A percentile compares a stretch with the other conserved stretches of the same genome.
Evolutionary conservation across 2,329 filamentous ascomycete species (phyloP).

Genomic region (Hypoxylon sp.): DNA sequence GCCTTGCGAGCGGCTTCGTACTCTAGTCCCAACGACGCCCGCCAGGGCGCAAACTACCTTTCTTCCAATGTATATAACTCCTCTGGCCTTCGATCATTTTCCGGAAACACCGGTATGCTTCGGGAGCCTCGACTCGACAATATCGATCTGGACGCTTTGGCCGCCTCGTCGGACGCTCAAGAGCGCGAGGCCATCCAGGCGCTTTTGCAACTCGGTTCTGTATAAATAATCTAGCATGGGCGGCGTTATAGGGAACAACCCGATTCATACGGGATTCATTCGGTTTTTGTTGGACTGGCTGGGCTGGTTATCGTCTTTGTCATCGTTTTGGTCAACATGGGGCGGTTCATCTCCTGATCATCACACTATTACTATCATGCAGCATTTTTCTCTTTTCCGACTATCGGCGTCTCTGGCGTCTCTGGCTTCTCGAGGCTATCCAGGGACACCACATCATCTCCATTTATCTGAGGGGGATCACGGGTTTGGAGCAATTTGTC

Average conservation of each 20-base stretch:
- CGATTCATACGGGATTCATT: conserved; percentile 34
- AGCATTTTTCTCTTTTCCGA: conserved; percentile 38
- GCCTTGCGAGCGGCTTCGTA: conserved; percentile 77
- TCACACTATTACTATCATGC: conserved; percentile 27
- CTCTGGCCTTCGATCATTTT: conserved; percentile 57
- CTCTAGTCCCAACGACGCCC: conserved; percentile 62
- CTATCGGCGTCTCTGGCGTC: conserved; percentile 42
- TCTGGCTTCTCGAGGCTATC: conserved; percentile 34
- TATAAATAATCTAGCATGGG: conserved; percentile 69
- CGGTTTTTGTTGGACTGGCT: conserved; percentile 40
- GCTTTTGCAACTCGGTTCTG: conserved; percentile 81
- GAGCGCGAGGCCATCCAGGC: conserved; percentile 85
- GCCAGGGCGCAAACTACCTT: conserved; percentile 60
- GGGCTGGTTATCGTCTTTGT: conserved; percentile 38
- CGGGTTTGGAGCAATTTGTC: conserved; percentile 33
- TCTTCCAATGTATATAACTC: conserved; percentile 60
- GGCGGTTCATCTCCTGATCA: conserved; percentile 41
- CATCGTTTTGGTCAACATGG: conserved; percentile 40
- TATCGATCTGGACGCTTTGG: conserved; percentile 61
- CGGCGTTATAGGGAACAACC: conserved; percentile 56
- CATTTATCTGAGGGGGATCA: conserved; percentile 28
- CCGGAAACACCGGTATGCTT: conserved; percentile 61
- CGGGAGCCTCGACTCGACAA: conserved; percentile 60
- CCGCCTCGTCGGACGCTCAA: conserved; percentile 68
- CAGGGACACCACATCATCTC: conserved; percentile 28